Conservation (phyloP, 768 basidiomycete genomes). For the Suillus clintonianus region DNA sequence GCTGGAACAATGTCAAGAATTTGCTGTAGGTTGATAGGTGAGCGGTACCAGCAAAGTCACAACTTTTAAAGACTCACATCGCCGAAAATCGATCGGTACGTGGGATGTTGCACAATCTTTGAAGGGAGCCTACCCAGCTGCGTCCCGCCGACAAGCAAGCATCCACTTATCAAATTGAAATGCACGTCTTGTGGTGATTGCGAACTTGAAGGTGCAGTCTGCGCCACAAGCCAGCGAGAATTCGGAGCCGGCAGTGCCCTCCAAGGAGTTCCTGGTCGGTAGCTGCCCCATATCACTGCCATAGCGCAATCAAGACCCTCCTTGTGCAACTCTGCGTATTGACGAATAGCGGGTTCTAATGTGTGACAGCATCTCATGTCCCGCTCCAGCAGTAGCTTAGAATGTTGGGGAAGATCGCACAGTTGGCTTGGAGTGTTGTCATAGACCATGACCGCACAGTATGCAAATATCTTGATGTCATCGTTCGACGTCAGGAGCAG, state of each 20-base stretch:
- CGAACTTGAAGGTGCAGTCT: slow-evolving; percentile 8
- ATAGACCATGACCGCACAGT: slow-evolving; percentile 26
- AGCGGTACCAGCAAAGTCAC: not conserved
- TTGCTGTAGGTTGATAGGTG: slow-evolving; percentile 14
- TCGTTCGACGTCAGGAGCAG: slow-evolving; percentile 18
- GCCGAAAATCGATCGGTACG: slow-evolving; percentile 23
- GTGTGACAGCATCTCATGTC: slow-evolving; percentile 30
- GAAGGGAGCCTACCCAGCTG: slow-evolving; percentile 24
- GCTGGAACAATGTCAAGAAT: slow-evolving; percentile 22
- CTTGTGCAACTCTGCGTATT: slow-evolving; percentile 1
- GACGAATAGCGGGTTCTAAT: slow-evolving; percentile 17
- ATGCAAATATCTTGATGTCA: slow-evolving; percentile 27
- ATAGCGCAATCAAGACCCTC: slow-evolving; percentile 23
- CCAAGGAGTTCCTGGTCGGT: slow-evolving; percentile 27
- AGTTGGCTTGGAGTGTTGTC: slow-evolving; percentile 23
- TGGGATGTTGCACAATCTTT: slow-evolving; percentile 16
- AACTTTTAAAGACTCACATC: slow-evolving; percentile 10
- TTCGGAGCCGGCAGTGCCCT: too few species aligned
- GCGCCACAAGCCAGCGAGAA: slow-evolving; percentile 25
- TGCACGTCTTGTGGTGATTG: slow-evolving; percentile 23
- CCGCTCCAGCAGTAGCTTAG: slow-evolving; percentile 25
- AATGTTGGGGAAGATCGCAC: slow-evolving; percentile 8
- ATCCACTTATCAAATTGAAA: slow-evolving; percentile 24
- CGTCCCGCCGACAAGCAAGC: slow-evolving; percentile 28
- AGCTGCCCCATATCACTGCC: slow-evolving; percentile 21